A percentile compares a stretch with the other conserved stretches of the same genome.
phyloP scores from a whole-genome alignment of 768 basidiomycete species.

The Trametes villosa region DNA sequence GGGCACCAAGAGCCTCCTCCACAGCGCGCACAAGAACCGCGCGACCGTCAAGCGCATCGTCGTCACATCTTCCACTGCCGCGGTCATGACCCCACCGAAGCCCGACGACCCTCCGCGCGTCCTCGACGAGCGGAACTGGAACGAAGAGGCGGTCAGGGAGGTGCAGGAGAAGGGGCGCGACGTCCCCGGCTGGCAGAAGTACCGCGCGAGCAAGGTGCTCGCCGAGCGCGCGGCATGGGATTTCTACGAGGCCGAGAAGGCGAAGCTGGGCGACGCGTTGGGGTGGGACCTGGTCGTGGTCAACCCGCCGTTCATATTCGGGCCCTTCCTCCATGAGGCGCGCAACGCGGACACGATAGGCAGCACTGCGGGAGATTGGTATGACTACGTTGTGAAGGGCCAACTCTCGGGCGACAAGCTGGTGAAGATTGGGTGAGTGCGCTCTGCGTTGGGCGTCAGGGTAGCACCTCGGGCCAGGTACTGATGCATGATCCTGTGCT shows the following conservation, averaged over 20 bases:
- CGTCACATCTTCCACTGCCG: conserved; percentile 64
- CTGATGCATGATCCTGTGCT: background rate
- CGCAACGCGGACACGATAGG: conserved; percentile 40
- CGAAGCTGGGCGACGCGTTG: conserved; percentile 29
- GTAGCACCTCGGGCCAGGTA: too few species aligned
- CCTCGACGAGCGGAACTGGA: conserved; percentile 62
- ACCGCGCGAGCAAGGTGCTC: conserved; percentile 64
- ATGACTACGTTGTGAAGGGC: conserved; percentile 35
- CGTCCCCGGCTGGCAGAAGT: conserved; percentile 45
- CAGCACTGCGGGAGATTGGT: conserved; percentile 41
- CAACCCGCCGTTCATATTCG: conserved; percentile 40
- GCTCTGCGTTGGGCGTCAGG: background rate
- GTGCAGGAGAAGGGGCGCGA: conserved; percentile 54
- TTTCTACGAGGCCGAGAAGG: conserved; percentile 10
- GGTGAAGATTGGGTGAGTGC: background rate
- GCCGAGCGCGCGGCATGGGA: conserved; percentile 49
- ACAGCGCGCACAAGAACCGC: conserved; percentile 55
- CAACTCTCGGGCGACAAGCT: background rate
- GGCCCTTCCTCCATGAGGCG: conserved; percentile 50
- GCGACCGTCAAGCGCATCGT: conserved; percentile 66
- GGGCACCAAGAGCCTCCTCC: conserved; percentile 66
- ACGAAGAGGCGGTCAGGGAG: conserved; percentile 51
- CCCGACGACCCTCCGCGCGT: conserved; percentile 22
- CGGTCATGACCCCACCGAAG: conserved; percentile 39
- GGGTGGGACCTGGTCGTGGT: conserved; percentile 40